These are phyloP conservation scores for Nitzschia sp. DNA, from an alignment of 108 stramenopile genomes.

Conservation along the genomic window DNA sequence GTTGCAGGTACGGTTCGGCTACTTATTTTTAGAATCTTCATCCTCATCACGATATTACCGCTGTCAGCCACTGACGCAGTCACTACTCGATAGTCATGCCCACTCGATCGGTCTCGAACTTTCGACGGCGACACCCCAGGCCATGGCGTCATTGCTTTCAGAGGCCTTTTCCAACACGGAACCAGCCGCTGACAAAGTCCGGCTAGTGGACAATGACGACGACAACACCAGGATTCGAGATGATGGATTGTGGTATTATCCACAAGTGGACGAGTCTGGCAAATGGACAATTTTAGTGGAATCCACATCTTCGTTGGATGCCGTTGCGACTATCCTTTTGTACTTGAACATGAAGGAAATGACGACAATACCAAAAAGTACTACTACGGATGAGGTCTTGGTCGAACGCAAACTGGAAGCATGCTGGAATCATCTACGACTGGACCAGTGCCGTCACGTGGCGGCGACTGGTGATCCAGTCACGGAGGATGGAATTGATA, in stretches of 20 bases:
- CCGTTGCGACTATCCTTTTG: background rate
- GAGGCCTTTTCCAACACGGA: background rate
- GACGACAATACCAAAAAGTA: background rate
- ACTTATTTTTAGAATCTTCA: background rate
- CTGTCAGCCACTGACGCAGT: slow-evolving; percentile 7
- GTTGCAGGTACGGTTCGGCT: slow-evolving; percentile 2
- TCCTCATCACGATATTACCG: background rate
- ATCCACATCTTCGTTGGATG: background rate
- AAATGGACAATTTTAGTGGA: background rate
- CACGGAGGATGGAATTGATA: no score
- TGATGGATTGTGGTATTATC: background rate
- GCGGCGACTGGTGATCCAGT: background rate
- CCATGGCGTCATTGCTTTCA: slow-evolving; percentile 11
- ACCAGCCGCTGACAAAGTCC: background rate
- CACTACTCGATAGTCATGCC: background rate
- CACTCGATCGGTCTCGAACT: slow-evolving; percentile 1
- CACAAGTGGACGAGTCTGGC: background rate
- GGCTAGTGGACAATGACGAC: background rate
- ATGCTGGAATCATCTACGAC: background rate
- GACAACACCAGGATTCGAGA: no score
- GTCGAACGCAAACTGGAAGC: background rate
- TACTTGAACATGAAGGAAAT: background rate
- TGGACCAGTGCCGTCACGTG: background rate
- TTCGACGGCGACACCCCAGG: background rate
- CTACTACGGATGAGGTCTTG: background rate